A percentile compares a stretch with the other conserved stretches of the same genome.
Evolutionary conservation across 192 early-diverging fungal genomes (phyloP).

Genomic region (Coemansia sp.): DNA sequence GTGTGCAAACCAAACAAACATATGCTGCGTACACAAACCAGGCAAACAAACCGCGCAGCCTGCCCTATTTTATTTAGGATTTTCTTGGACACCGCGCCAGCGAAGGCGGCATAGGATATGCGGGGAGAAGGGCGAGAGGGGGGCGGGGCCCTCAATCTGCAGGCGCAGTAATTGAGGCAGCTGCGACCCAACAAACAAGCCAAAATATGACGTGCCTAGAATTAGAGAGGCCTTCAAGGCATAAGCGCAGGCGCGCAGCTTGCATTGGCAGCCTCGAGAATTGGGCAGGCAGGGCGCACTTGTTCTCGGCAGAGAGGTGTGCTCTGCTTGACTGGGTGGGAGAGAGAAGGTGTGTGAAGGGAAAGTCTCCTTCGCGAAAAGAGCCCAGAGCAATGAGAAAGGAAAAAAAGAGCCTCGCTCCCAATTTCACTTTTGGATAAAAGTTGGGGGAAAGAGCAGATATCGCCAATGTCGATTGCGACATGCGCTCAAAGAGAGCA

Average conservation of each 20-base stretch:
- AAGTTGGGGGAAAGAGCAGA: neutral
- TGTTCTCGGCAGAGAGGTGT: neutral
- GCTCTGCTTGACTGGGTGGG: neutral
- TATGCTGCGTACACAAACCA: neutral
- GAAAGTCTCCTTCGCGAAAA: neutral
- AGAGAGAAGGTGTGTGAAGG: neutral
- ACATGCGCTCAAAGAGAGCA: neutral
- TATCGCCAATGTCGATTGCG: slow-evolving; percentile 1
- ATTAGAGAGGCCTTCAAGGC: neutral
- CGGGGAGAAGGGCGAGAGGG: neutral
- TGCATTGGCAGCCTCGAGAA: neutral
- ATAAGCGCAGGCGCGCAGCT: neutral
- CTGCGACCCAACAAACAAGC: slow-evolving; percentile 7
- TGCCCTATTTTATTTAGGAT: neutral
- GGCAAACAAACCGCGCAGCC: slow-evolving; percentile 5
- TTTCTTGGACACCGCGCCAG: neutral
- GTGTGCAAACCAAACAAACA: slow-evolving; percentile 8
- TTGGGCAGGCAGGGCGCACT: neutral
- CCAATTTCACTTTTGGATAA: neutral
- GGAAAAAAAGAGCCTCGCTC: neutral
- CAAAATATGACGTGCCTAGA: neutral
- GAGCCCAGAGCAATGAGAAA: neutral
- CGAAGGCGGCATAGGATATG: no score
- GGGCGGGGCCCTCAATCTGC: neutral
- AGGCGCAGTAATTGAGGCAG: slow-evolving; percentile 9